These are phyloP conservation scores for Rugosomyces carneus DNA, from an alignment of 1,284 basidiomycete species.

Conservation along the genomic window DNA sequence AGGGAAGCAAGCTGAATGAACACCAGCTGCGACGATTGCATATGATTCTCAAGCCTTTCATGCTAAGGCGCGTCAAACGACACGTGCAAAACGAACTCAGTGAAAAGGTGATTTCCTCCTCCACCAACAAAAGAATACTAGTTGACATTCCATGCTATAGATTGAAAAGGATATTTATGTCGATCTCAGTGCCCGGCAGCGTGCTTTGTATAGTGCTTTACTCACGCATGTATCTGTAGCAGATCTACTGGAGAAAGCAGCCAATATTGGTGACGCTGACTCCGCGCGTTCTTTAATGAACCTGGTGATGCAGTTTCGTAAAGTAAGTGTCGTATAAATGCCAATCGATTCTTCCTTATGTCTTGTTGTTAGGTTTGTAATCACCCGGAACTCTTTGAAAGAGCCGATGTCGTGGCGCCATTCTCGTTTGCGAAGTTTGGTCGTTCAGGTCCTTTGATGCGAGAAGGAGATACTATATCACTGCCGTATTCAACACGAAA, in stretches of 20 bases:
- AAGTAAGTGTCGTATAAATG: constrained; percentile 42
- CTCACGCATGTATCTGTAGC: constrained; percentile 92
- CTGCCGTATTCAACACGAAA: constrained; percentile 85
- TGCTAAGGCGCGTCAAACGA: constrained; percentile 95
- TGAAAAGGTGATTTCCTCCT: constrained; percentile 91
- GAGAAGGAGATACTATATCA: constrained; percentile 83
- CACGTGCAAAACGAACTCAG: constrained; percentile 99
- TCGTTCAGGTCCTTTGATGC: constrained; percentile 72
- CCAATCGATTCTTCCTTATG: constrained; percentile 6
- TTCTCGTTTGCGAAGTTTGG: constrained; percentile 87
- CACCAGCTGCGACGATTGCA: constrained; percentile 93
- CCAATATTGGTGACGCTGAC: constrained; percentile 83
- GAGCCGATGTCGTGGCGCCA: constrained; percentile 92
- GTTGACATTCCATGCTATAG: constrained; percentile 32
- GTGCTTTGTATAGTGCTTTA: constrained; percentile 87
- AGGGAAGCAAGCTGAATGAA: constrained; percentile 88
- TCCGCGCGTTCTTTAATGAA: constrained; percentile 96
- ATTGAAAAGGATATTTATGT: constrained; percentile 97
- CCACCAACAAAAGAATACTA: not conserved
- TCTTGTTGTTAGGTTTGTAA: constrained; percentile 75
- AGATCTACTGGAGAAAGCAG: constrained; percentile 91
- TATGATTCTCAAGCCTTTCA: constrained; percentile 99
- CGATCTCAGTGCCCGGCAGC: constrained; percentile 91
- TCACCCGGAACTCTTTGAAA: constrained; percentile 97
- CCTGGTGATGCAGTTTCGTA: constrained; percentile 99